Evolutionary conservation across 2,329 filamentous ascomycete species (phyloP).

Genomic region (Sarocladium brachiariae): DNA sequence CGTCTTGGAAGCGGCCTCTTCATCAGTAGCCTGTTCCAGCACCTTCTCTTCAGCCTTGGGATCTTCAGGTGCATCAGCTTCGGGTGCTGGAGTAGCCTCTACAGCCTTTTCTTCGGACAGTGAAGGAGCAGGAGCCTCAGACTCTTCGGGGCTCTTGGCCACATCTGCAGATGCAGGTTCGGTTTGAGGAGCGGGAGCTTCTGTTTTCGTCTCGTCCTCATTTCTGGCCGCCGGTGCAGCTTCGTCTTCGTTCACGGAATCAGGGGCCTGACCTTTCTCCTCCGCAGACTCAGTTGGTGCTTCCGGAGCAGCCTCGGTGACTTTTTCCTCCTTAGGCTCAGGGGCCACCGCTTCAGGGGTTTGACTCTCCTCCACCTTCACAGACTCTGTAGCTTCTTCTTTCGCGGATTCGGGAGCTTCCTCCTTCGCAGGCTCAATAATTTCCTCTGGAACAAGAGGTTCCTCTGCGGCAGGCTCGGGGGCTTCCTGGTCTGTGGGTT

Average conservation of each 20-base stretch:
- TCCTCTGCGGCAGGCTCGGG: conserved; percentile 5
- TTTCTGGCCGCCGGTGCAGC: background rate
- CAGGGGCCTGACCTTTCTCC: background rate
- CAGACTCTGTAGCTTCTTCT: conserved; percentile 8
- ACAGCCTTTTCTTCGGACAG: background rate
- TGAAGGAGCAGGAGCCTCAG: background rate
- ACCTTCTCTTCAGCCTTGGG: background rate
- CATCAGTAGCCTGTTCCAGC: background rate
- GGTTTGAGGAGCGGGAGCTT: too few relatives aligned
- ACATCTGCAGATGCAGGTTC: background rate
- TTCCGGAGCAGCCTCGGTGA: background rate
- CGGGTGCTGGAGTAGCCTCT: background rate
- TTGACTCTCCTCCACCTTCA: conserved; percentile 1
- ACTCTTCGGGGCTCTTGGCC: background rate
- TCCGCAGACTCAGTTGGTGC: background rate
- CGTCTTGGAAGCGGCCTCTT: too few relatives aligned
- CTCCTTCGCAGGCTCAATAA: too few relatives aligned
- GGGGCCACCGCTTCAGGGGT: background rate
- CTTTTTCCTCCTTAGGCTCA: background rate
- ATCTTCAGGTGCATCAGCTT: background rate
- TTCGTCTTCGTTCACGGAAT: background rate
- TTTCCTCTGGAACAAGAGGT: background rate
- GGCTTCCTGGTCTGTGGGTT: background rate
- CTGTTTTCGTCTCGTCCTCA: background rate
- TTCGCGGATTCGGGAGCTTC: too few relatives aligned